Percentiles rank a stretch among this genome's conserved stretches.
phyloP scores from a whole-genome alignment of 176 grass and related monocot species.

The Leersia perrieri region DNA sequence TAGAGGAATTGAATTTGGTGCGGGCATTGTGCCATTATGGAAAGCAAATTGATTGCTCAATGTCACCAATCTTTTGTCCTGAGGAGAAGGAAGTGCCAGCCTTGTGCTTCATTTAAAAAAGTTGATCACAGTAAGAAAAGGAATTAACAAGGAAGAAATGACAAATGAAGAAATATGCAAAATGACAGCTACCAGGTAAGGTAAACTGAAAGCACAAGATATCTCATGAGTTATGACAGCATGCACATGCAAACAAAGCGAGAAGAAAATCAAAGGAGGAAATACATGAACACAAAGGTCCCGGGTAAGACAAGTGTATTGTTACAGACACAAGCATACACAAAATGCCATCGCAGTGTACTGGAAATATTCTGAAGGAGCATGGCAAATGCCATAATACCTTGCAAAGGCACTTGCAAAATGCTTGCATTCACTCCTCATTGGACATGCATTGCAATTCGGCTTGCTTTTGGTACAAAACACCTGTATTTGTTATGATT shows the following conservation, averaged over 20 bases:
- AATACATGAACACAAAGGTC: background rate
- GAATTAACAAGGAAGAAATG: conserved; percentile 13
- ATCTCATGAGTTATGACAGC: too few species aligned
- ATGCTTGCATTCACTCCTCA: conserved; percentile 96
- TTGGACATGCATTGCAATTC: conserved; percentile 94
- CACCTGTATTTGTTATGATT: conserved; percentile 54
- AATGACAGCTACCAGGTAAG: conserved; percentile 3
- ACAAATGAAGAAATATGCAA: conserved; percentile 25
- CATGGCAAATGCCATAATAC: conserved; percentile 37
- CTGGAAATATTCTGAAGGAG: conserved; percentile 4
- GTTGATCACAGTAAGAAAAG: conserved; percentile 13
- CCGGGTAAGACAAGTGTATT: conserved; percentile 6
- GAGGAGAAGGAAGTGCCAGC: conserved; percentile 74
- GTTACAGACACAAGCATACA: background rate
- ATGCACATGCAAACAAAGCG: background rate
- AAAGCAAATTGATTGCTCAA: conserved; percentile 31
- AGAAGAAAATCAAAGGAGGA: conserved; percentile 26
- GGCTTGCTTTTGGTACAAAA: conserved; percentile 98
- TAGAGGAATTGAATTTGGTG: conserved; percentile 15
- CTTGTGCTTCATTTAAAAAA: conserved; percentile 53
- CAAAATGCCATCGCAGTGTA: background rate
- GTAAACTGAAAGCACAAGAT: background rate
- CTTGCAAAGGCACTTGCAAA: conserved; percentile 96
- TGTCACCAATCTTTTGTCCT: conserved; percentile 55
- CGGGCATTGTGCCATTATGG: conserved; percentile 34